Evolutionary conservation across 2,329 filamentous ascomycete genomes (phyloP), one percentile per base, ranked within the genome.

Genomic region (Sporothrix mexicana): DNA sequence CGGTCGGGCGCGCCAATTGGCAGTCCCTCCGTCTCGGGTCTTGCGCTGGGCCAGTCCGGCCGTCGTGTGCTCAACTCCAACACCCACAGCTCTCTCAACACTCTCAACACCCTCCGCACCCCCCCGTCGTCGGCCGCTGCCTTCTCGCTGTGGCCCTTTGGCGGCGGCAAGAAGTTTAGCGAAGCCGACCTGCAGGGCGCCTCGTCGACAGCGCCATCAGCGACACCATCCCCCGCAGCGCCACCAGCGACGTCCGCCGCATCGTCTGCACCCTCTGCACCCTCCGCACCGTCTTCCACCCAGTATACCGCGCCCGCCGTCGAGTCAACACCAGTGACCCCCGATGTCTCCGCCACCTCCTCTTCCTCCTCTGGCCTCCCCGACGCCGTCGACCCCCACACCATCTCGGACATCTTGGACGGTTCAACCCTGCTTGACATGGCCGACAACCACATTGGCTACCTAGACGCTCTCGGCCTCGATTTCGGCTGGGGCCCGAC

Each of bases 401-500:
- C 25, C 1, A 30, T 76, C 4, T 13, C 67, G 62, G 76, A 79
- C 49, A 67, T 82, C 41, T 79, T 82, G 68, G 79, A 81, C 67
- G 78, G 81, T 73, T 74, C 74, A 12, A 82, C 85, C 71, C 81
- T 88, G 71, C 85, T 90, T 74, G 83, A 87, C 74, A 88, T 94
- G 75, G 89, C 92, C 49, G 64, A 67, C n/a, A 92, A 95, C 78
- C 85, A 89, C 69, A 88, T 97, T 73, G 96, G 96, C 75, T 98
- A 95, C 79, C 85, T 99, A 73, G 89, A 93, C 77, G 87, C 89
- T 7, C 85, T 98, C 12, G 96, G 96, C 3, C 84, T 99, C 25
- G 93, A 98, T 78, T 98, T 92, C 78, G 94, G 95, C 79, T 95
- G 85, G 84, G 95, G 95, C 17, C 89, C 93, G 5, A 93, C 94